phyloP scores from a whole-genome alignment of 306 rosid genomes.

The Castanea crenata region DNA sequence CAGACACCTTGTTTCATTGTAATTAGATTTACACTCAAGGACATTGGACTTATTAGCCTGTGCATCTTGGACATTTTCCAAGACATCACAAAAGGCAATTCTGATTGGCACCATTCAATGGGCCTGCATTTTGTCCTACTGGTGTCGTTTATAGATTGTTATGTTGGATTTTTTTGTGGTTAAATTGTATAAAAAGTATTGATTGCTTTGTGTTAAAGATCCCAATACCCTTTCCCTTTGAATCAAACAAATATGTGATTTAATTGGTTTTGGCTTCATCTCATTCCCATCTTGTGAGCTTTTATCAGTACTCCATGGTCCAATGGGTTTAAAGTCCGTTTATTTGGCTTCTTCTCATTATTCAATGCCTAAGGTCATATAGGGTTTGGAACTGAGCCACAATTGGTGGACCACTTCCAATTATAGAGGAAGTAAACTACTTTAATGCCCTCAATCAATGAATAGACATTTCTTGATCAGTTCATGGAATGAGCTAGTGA shows the following conservation, averaged over 20 bases:
- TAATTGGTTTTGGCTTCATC: conserved; percentile 40
- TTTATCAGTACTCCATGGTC: conserved; percentile 9
- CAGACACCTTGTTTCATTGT: too few relatives aligned
- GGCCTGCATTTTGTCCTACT: not conserved
- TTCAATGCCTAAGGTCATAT: not conserved
- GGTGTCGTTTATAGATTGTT: not conserved
- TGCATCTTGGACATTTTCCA: too few relatives aligned
- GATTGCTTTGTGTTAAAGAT: conserved; percentile 5
- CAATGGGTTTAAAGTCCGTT: not conserved
- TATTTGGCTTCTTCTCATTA: conserved; percentile 1
- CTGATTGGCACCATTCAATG: not conserved
- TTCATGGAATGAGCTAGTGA: not conserved
- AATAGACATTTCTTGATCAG: not conserved
- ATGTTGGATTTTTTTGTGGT: conserved; percentile 1
- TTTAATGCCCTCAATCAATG: not conserved
- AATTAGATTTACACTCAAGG: too few relatives aligned
- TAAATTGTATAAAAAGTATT: conserved; percentile 12
- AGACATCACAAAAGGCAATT: conserved; percentile 23
- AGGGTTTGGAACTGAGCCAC: not conserved
- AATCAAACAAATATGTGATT: conserved; percentile 16
- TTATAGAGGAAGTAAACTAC: not conserved
- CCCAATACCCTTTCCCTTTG: conserved; percentile 29
- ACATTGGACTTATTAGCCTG: too few relatives aligned
- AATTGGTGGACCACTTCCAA: conserved; percentile 18
- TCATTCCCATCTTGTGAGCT: conserved; percentile 47